Evolutionary conservation across 2,329 filamentous ascomycete genomes (phyloP).

Genomic region (Colletotrichum sidae): DNA sequence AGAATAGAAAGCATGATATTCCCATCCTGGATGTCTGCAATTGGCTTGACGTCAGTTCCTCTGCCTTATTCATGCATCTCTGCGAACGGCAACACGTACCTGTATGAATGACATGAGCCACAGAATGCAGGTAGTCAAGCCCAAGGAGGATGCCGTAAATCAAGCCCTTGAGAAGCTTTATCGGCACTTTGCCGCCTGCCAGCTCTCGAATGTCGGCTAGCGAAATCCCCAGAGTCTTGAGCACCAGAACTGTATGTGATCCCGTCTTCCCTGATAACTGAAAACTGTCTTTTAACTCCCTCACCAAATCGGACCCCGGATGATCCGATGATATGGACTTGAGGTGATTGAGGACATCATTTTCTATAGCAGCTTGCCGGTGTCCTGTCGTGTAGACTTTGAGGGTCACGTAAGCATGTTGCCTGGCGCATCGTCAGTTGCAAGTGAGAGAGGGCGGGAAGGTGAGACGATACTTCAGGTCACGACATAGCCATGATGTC

Average conservation of each 20-base stretch:
- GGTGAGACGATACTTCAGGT: conserved; percentile 36
- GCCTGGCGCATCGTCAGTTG: neutral
- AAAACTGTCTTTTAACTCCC: conserved; percentile 19
- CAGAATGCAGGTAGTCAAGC: conserved; percentile 31
- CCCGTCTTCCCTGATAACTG: conserved; percentile 15
- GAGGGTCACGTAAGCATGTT: conserved; percentile 27
- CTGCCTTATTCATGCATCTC: neutral
- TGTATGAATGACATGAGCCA: conserved; percentile 29
- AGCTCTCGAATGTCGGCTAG: conserved; percentile 33
- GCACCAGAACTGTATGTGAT: conserved; percentile 22
- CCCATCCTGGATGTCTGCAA: conserved; percentile 41
- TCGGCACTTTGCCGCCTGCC: conserved; percentile 30
- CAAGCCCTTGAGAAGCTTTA: conserved; percentile 24
- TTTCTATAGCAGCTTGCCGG: conserved; percentile 27
- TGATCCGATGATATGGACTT: conserved; percentile 18
- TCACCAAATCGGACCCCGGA: conserved; percentile 18
- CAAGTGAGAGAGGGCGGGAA: neutral
- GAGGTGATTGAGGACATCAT: conserved; percentile 10
- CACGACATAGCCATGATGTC: conserved; percentile 43
- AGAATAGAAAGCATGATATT: conserved; percentile 42
- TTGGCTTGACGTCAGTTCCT: neutral
- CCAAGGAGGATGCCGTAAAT: conserved; percentile 24
- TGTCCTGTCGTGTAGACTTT: conserved; percentile 29
- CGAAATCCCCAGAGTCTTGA: conserved; percentile 30
- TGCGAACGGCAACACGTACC: neutral